Conservation (phyloP, 495 filamentous ascomycete genomes). For the Aspergillus haitiensis region DNA sequence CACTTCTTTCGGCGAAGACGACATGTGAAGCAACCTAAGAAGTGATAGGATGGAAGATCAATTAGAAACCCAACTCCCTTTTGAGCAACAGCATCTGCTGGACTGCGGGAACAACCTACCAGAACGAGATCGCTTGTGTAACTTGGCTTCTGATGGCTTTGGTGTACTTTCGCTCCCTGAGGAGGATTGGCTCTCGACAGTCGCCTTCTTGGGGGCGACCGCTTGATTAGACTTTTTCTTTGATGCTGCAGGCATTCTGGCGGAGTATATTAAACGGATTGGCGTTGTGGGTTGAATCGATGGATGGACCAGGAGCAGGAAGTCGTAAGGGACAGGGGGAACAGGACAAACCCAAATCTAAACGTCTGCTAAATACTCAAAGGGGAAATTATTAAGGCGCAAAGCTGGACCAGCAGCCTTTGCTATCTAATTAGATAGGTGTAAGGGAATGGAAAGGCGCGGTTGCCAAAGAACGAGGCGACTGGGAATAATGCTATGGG, state of each 20-base stretch:
- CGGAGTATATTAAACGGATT: background rate
- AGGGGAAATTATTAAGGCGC: conserved; percentile 22
- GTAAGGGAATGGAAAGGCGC: conserved; percentile 30
- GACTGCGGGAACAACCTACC: conserved; percentile 56
- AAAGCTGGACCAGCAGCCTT: conserved; percentile 36
- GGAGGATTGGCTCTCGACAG: conserved; percentile 20
- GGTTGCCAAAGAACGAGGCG: conserved; percentile 26
- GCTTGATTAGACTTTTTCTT: conserved; percentile 25
- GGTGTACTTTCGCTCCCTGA: conserved; percentile 23
- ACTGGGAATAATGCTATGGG: conserved; percentile 22
- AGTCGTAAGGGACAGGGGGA: conserved; percentile 15
- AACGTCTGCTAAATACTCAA: conserved; percentile 16
- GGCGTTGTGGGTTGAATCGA: background rate
- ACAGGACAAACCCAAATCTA: conserved; percentile 16
- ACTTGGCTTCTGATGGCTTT: conserved; percentile 63
- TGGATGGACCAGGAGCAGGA: background rate
- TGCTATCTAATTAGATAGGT: conserved; percentile 26
- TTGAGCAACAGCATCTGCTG: conserved; percentile 11
- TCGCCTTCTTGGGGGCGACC: conserved; percentile 18
- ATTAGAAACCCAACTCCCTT: background rate
- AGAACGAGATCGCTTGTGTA: conserved; percentile 90
- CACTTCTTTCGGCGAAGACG: conserved; percentile 96
- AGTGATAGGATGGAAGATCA: conserved; percentile 3
- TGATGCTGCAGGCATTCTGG: conserved; percentile 27
- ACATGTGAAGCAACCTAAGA: conserved; percentile 92